Conservation (phyloP, 805 yeast species). For the Ogataea methanolica region DNA sequence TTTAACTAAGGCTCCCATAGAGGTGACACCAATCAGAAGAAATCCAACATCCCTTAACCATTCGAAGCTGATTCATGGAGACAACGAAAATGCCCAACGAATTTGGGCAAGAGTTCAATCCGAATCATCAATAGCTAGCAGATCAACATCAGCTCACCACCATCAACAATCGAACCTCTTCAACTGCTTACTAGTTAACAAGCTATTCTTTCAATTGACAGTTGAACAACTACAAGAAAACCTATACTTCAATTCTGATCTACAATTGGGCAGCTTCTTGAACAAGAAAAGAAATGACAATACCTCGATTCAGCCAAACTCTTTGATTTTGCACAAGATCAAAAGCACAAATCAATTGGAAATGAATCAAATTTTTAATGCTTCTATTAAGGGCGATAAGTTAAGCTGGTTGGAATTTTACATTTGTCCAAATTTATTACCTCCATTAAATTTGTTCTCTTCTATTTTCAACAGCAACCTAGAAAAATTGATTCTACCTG, state of each 20-base stretch:
- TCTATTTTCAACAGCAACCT: conserved; percentile 24
- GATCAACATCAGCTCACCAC: conserved; percentile 4
- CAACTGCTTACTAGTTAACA: conserved; percentile 67
- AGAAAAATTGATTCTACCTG: conserved; percentile 60
- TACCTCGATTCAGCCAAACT: conserved; percentile 16
- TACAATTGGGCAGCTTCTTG: conserved; percentile 29
- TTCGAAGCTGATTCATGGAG: conserved; percentile 56
- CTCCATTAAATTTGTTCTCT: conserved; percentile 44
- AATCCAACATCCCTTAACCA: conserved; percentile 65
- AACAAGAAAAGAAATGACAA: neutral
- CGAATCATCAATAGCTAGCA: conserved; percentile 4
- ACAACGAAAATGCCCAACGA: conserved; percentile 33
- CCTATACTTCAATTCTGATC: conserved; percentile 48
- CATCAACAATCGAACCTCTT: conserved; percentile 33
- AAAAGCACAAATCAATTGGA: conserved; percentile 46
- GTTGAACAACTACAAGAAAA: conserved; percentile 49
- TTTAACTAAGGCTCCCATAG: conserved; percentile 51
- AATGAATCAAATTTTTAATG: conserved; percentile 41
- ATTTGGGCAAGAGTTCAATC: conserved; percentile 29
- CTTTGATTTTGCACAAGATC: conserved; percentile 65
- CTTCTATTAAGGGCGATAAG: conserved; percentile 37
- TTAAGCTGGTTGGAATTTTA: conserved; percentile 73
- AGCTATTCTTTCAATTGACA: conserved; percentile 57
- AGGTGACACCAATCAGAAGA: conserved; percentile 55
- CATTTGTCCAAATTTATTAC: conserved; percentile 71